phyloP scores from a whole-genome alignment of 1,139 yeast genomes.

The Yamadazyma triangularis region DNA sequence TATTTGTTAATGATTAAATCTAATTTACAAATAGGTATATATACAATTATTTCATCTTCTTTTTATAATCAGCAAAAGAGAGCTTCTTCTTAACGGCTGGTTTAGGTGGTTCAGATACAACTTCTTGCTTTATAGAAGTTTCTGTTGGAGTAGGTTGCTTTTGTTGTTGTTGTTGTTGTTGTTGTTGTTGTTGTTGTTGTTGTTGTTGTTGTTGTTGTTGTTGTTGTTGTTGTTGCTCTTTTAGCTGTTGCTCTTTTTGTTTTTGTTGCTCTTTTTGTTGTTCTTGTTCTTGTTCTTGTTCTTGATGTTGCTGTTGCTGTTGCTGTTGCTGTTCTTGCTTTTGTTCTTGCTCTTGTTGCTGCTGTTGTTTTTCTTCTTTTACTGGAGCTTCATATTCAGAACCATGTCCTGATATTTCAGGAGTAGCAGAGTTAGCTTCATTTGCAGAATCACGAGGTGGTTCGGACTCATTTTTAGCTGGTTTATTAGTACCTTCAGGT shows the following conservation, averaged over 20 bases:
- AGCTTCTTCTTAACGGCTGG: conserved; percentile 54
- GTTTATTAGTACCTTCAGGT: conserved; percentile 1
- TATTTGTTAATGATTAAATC: conserved; percentile 1
- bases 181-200: too few species aligned
- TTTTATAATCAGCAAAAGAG: conserved; percentile 80
- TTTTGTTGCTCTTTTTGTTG: conserved; percentile 3
- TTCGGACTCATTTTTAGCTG: too few species aligned
- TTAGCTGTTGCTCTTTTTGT: too few species aligned
- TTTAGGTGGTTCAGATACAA: conserved; percentile 1
- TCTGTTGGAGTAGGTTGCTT: conserved; percentile 12
- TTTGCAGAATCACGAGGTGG: conserved; percentile 1
- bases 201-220: too few species aligned
- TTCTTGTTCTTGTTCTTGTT: too few species aligned
- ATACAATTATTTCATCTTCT: conserved; percentile 59
- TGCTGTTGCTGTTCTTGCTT: too few species aligned
- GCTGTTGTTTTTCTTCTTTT: too few species aligned
- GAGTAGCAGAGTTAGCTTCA: conserved; percentile 1
- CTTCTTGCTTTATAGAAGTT: conserved; percentile 13
- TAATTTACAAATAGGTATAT: conserved; percentile 2
- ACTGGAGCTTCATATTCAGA: conserved; percentile 7
- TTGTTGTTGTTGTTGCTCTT: too few species aligned
- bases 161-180: too few species aligned
- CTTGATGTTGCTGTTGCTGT: too few species aligned
- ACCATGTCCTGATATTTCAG: too few species aligned
- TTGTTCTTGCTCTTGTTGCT: too few species aligned